phyloP scores from a whole-genome alignment of 2,329 filamentous ascomycete genomes.

The Lanzia echinophila region DNA sequence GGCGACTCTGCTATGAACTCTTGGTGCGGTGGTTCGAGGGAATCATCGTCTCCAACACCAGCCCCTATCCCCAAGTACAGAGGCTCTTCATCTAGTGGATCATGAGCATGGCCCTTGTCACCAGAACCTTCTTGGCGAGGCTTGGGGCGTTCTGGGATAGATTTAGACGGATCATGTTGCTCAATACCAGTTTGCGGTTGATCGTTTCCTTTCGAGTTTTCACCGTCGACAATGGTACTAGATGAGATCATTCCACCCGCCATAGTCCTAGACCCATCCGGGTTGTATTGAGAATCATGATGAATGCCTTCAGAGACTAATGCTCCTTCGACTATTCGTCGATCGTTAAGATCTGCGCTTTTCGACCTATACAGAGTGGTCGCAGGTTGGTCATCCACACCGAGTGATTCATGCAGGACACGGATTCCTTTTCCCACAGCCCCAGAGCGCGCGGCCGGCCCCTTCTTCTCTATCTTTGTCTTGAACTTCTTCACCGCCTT shows the following conservation, averaged over 20 bases:
- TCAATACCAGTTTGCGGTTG: slow-evolving; percentile 6
- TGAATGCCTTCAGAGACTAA: slow-evolving; percentile 49
- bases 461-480: slow-evolving; percentile 54
- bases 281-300: slow-evolving; percentile 32
- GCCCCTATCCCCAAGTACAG: slow-evolving; percentile 73
- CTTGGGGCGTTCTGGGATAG: neutral
- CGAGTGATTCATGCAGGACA: slow-evolving; percentile 44
- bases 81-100: slow-evolving; percentile 54
- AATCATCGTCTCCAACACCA: slow-evolving; percentile 44
- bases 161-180: slow-evolving; percentile 11
- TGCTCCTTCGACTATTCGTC: slow-evolving; percentile 40
- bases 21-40: slow-evolving; percentile 28
- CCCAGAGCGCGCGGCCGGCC: slow-evolving; percentile 46
- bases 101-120: slow-evolving; percentile 56
- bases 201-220: neutral
- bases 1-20: slow-evolving; percentile 75
- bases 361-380: slow-evolving; percentile 34
- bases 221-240: slow-evolving; percentile 1
- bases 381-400: slow-evolving; percentile 38
- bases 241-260: slow-evolving; percentile 10
- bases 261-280: slow-evolving; percentile 14
- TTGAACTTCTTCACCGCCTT: slow-evolving; percentile 91
- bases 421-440: slow-evolving; percentile 52
- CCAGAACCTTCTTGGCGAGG: slow-evolving; percentile 28
- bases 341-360: slow-evolving; percentile 46